Base-by-base conservation (phyloP, 139 green algal species). In the Volvox africanus region DNA sequence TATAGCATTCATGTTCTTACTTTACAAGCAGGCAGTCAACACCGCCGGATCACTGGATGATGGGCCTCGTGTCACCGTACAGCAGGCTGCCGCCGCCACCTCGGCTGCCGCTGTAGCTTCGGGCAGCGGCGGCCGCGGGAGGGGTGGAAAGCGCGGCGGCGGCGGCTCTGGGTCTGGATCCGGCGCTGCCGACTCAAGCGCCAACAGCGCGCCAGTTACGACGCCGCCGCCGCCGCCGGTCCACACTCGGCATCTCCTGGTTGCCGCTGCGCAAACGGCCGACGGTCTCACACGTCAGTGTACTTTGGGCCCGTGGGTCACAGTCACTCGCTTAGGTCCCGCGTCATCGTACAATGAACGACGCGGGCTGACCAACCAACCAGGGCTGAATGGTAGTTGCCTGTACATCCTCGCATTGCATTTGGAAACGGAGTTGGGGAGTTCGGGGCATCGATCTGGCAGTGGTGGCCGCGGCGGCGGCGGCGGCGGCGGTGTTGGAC, bases 231-330 rank as follows among this genome's bases (percentile, higher is more conserved):
- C 69, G n/a, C 24, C 32, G 65, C 22, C 28, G 24, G n/a, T 35
- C 35, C 71, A 89, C 44, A 82, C 37, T 16, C 69, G 85, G 2
- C 85, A 89, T 12, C 18, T 89, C 37, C 18, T 89, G n/a, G 44
- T 89, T 24, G 85, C 85, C 19, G 35, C 69, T 16, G 85, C 85
- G 36, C 85, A 89, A 37, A 30, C 19, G 5, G 11, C 68, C 0
- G 85, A 89, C 37, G 85, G 85, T 36, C 13, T 6, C 28, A 79
- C 68, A 0, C n/a, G 62, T 6, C 37, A 80, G 18, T 61, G 33
- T 30, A 28, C 44, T 0, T 30, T 89, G 37, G 85, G 85, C 26
- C 85, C 85, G 2, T 89, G 85, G 85, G 85, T 89, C n/a, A 89
- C 69, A 12, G n/a, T 89, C 16, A 89, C 85, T 14, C 69, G 85